A percentile compares a stretch with the other conserved stretches of the same genome.
These are phyloP conservation scores for Durotheca rogersii DNA, from an alignment of 495 filamentous ascomycete species.

Conservation along the genomic window DNA sequence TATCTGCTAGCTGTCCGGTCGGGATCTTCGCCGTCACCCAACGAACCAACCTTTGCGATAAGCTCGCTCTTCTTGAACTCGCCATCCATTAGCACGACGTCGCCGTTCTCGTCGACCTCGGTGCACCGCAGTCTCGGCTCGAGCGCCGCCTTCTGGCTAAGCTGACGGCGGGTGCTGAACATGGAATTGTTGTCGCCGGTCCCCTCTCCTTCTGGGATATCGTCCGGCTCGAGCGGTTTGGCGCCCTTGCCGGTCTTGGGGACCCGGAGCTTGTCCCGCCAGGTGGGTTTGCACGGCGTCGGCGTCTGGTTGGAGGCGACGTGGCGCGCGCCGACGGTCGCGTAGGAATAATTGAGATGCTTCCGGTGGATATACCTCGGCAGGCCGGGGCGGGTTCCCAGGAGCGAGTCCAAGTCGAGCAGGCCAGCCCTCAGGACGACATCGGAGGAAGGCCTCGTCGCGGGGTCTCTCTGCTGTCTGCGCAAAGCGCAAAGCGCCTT, in stretches of 20 bases:
- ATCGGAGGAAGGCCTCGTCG: conserved; percentile 10
- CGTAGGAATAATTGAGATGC: conserved; percentile 10
- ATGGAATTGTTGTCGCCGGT: conserved; percentile 53
- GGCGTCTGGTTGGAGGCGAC: conserved; percentile 35
- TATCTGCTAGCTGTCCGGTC: no score
- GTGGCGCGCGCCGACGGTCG: conserved; percentile 36
- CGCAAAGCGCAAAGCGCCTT: conserved; percentile 28
- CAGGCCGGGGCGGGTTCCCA: conserved; percentile 29
- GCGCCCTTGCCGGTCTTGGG: conserved; percentile 33
- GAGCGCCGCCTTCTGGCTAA: conserved; percentile 70
- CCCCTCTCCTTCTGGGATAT: conserved; percentile 51
- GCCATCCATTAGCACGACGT: conserved; percentile 90
- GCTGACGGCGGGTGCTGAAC: conserved; percentile 59
- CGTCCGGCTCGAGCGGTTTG: conserved; percentile 49
- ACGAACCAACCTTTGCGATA: conserved; percentile 88
- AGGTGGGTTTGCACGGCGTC: conserved; percentile 49
- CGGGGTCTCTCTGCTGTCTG: conserved; percentile 17
- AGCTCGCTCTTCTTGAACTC: conserved; percentile 97
- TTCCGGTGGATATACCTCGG: conserved; percentile 9
- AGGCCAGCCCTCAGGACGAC: conserved; percentile 45
- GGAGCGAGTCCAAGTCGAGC: conserved; percentile 46
- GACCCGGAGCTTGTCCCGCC: conserved; percentile 60
- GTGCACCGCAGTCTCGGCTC: conserved; percentile 87
- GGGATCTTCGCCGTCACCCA: no score
- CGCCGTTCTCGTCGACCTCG: conserved; percentile 90